Conservation (phyloP, 2,329 filamentous ascomycete genomes). For the Aspergillus hiratsukae region DNA sequence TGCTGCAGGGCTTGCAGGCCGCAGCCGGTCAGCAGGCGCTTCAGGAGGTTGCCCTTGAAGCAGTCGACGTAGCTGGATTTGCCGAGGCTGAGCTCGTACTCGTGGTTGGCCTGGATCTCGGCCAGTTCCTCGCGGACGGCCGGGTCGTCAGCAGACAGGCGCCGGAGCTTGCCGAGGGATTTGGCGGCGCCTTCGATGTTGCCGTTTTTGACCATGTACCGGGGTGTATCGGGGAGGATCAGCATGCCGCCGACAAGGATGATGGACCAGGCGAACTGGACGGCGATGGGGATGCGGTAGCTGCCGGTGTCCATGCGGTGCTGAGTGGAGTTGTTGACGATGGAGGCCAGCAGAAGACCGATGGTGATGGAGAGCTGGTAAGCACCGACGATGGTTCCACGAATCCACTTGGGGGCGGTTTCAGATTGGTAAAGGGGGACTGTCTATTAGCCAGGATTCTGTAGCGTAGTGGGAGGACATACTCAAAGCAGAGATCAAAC, state of each 20-base stretch:
- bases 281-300: constrained; percentile 73
- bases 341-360: constrained; percentile 67
- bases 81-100: constrained; percentile 62
- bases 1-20: constrained; percentile 39
- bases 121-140: constrained; percentile 71
- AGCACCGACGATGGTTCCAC: constrained; percentile 69
- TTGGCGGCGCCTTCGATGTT: constrained; percentile 59
- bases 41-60: constrained; percentile 32
- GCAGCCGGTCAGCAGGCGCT: constrained; percentile 38
- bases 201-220: constrained; percentile 76
- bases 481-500: constrained; percentile 72
- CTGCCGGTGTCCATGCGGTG: constrained; percentile 57
- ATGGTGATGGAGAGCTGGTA: constrained; percentile 80
- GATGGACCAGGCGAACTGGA: constrained; percentile 76
- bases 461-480: constrained; percentile 38
- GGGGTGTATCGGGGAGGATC: constrained; percentile 75
- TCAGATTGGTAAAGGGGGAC: constrained; percentile 71
- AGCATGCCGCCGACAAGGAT: constrained; percentile 69
- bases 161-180: constrained; percentile 64
- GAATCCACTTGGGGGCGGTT: constrained; percentile 66
- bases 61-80: constrained; percentile 34
- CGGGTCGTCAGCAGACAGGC: constrained; percentile 61
- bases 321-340: constrained; percentile 67
- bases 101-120: constrained; percentile 83
- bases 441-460: constrained; percentile 5